Evolutionary conservation across 306 rosid genomes (phyloP), one percentile per base, ranked within the genome.

Genomic region (Quercus alba): DNA sequence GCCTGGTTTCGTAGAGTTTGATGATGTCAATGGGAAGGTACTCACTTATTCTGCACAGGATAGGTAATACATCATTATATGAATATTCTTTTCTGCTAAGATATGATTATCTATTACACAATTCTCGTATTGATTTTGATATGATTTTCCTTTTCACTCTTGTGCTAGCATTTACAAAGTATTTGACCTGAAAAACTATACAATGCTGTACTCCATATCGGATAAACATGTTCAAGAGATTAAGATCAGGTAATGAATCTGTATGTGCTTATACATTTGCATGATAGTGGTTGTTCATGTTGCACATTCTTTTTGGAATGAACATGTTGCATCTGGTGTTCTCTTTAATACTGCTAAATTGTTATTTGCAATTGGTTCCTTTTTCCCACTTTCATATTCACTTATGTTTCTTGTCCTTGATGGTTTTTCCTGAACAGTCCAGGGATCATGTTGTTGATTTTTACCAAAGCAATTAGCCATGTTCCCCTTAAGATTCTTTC

Each of bases 1-100:
- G 98, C 99, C 99, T 54, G 99, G 99, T 76, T 96, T 96, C 78
- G 99, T 96, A 38, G 99, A 96, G 89, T 96, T 96, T 71, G 99
- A 96, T 76, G 99, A 96, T 90, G 99, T 96, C 66, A 96, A 96
- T 81, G 99, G 99, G 91, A 96, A 96, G 86, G 98, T 96, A 52
- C 92, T 96, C 72, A 93, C 99, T 0, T 96, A 91, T 86, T 93
- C 99, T 67, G 99, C 99, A 12, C 99, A 90, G 76, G 99, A 96
- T 81, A 96, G 92, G 83, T 89, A 79, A 64, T 80, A 25, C 79
- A 75, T 41, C 69, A 17, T 71, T 77, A 70, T 68, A 30, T 28
- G 41, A 14, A 25, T 80, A 51, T 56, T 30, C 25, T 20, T 55
- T 56, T 78, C 5, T 57, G n/a, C n/a, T 6, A 41, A 30, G 58